These are phyloP conservation scores for Cryptococcus sp. DNA, from an alignment of 1,284 basidiomycete genomes.

Conservation along the genomic window DNA sequence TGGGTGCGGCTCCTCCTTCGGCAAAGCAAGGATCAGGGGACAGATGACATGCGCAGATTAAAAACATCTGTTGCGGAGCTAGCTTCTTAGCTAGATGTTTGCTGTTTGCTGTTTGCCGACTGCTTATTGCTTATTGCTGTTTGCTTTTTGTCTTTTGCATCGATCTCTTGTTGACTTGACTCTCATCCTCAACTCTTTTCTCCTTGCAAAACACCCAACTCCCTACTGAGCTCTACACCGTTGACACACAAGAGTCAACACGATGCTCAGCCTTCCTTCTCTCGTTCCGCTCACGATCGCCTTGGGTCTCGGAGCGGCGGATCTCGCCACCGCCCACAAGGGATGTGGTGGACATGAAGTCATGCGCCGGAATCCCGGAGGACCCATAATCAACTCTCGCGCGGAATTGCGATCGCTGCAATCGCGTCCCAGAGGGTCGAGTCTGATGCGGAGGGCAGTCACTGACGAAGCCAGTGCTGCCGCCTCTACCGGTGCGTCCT, in stretches of 20 bases:
- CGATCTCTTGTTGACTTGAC: too few relatives aligned
- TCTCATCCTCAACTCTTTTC: too few relatives aligned
- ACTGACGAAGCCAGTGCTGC: slow-evolving; percentile 35
- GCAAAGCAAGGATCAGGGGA: too few relatives aligned
- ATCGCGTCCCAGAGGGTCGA: neutral
- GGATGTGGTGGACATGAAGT: slow-evolving; percentile 47
- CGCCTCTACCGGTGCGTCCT: slow-evolving; percentile 20
- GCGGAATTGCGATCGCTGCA: slow-evolving; percentile 9
- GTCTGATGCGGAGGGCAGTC: slow-evolving; percentile 1
- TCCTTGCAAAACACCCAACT: too few relatives aligned
- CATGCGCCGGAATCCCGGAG: slow-evolving; percentile 36
- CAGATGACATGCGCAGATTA: too few relatives aligned
- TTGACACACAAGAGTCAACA: neutral
- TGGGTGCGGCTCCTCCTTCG: too few relatives aligned
- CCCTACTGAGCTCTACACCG: too few relatives aligned
- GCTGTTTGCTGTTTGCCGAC: too few relatives aligned
- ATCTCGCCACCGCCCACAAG: slow-evolving; percentile 20
- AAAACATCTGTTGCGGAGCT: too few relatives aligned
- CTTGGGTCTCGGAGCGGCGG: neutral
- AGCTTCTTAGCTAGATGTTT: too few relatives aligned
- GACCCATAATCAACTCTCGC: slow-evolving; percentile 9
- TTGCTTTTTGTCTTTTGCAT: too few relatives aligned
- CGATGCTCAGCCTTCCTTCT: neutral
- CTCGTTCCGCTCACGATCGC: slow-evolving; percentile 2
- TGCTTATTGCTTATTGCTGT: too few relatives aligned